Percentiles rank a stretch among this genome's conserved stretches.
These are phyloP conservation scores for Priceomyces medius DNA, from an alignment of 805 yeast species.

Conservation along the genomic window DNA sequence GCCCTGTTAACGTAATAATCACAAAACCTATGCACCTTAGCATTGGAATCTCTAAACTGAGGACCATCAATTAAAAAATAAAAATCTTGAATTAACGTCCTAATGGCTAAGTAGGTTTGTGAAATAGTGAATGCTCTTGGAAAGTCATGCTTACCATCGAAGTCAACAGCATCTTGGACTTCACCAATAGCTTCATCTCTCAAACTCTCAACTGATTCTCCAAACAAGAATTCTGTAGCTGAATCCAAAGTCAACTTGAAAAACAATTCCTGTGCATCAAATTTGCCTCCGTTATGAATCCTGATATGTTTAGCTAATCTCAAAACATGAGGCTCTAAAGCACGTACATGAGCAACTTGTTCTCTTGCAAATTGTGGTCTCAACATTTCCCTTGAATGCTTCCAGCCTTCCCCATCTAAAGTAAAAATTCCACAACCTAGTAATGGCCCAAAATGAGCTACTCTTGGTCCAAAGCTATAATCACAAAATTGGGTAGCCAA, in stretches of 20 bases:
- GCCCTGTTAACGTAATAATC: conserved; percentile 41
- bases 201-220: conserved; percentile 12
- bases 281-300: conserved; percentile 10
- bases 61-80: conserved; percentile 15
- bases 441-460: conserved; percentile 14
- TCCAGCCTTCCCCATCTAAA: conserved; percentile 21
- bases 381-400: conserved; percentile 21
- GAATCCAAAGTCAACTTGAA: conserved; percentile 23
- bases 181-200: not conserved
- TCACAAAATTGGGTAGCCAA: conserved; percentile 21
- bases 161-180: not conserved
- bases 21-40: conserved; percentile 29
- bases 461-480: conserved; percentile 18
- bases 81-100: conserved; percentile 12
- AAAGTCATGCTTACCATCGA: conserved; percentile 14
- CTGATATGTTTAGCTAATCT: conserved; percentile 11
- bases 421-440: conserved; percentile 23
- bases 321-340: conserved; percentile 16
- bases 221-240: conserved; percentile 26
- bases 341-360: conserved; percentile 16
- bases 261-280: conserved; percentile 20
- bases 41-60: conserved; percentile 30
- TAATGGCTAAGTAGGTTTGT: conserved; percentile 24
- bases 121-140: conserved; percentile 27
- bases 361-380: conserved; percentile 23